A percentile compares a stretch with the other conserved stretches of the same genome.
phyloP scores from a whole-genome alignment of 1,284 basidiomycete genomes.

The Ustilago shanxiensis region DNA sequence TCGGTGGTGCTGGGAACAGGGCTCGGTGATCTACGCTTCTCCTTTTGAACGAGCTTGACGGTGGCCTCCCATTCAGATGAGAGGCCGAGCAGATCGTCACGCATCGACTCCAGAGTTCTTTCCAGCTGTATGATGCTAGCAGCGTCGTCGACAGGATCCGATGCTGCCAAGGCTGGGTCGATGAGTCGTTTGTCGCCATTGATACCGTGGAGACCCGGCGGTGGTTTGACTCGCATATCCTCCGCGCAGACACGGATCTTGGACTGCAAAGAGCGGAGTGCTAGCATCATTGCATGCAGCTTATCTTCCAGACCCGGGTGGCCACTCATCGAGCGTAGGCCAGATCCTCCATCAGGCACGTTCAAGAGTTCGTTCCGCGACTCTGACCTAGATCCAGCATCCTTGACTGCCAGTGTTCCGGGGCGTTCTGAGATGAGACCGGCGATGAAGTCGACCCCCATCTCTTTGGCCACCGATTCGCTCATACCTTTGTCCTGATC shows the following conservation, averaged over 20 bases:
- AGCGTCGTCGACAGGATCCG: constrained; percentile 9
- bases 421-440: background rate
- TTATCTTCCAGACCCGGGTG: constrained; percentile 62
- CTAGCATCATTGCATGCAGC: constrained; percentile 56
- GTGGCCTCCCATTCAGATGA: constrained; percentile 67
- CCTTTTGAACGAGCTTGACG: constrained; percentile 51
- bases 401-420: background rate
- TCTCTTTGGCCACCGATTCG: constrained; percentile 23
- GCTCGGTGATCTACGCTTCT: constrained; percentile 40
- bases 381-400: background rate
- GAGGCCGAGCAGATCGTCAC: constrained; percentile 61
- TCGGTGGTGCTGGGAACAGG: constrained; percentile 26
- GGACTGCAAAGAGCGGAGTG: constrained; percentile 67
- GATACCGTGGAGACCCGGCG: constrained; percentile 57
- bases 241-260: constrained; percentile 66
- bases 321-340: constrained; percentile 5
- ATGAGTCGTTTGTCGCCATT: background rate
- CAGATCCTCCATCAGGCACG: constrained; percentile 5
- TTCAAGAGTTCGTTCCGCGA: constrained; percentile 16
- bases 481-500: constrained; percentile 10
- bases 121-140: constrained; percentile 32
- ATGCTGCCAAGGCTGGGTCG: background rate
- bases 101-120: constrained; percentile 57
- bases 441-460: constrained; percentile 21
- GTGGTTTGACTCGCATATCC: constrained; percentile 51